phyloP scores from a whole-genome alignment of 139 green algal genomes.

The Chlorella ohadii region DNA sequence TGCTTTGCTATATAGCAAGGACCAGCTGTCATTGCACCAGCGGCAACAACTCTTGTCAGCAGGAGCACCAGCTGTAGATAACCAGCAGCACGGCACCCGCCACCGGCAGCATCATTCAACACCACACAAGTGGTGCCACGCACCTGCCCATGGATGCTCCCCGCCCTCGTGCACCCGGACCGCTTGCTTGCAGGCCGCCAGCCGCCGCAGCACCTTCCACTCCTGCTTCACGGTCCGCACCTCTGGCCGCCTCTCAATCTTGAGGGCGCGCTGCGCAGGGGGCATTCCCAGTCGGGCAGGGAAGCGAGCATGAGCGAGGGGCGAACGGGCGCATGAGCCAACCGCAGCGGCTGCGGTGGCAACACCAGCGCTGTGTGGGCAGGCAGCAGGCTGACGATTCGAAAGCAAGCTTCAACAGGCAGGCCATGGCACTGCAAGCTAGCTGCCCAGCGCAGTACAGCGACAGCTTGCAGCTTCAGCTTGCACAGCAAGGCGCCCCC shows the following conservation, averaged over 20 bases:
- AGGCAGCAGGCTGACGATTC: background rate
- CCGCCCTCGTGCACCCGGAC: conserved; percentile 24
- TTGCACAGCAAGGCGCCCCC: too few relatives aligned
- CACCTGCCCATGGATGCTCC: conserved; percentile 37
- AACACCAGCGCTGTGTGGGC: background rate
- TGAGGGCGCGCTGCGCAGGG: conserved; percentile 76
- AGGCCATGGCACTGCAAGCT: background rate
- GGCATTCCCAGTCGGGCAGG: too few relatives aligned
- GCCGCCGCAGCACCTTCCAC: conserved; percentile 56
- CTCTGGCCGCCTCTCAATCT: conserved; percentile 66
- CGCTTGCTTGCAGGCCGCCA: conserved; percentile 31
- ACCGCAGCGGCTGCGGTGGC: background rate
- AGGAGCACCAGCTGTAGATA: too few relatives aligned
- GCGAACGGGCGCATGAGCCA: background rate
- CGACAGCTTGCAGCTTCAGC: too few relatives aligned
- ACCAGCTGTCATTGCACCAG: too few relatives aligned
- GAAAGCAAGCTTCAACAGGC: too few relatives aligned
- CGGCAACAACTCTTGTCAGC: background rate
- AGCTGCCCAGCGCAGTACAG: too few relatives aligned
- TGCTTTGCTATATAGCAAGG: too few relatives aligned
- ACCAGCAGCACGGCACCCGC: too few relatives aligned
- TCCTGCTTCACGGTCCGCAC: conserved; percentile 64
- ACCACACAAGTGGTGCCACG: background rate
- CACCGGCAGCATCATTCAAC: too few relatives aligned
- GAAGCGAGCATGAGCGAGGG: background rate